Evolutionary conservation across 1,284 basidiomycete genomes (phyloP).

Genomic region (Ceratobasidium sp.): DNA sequence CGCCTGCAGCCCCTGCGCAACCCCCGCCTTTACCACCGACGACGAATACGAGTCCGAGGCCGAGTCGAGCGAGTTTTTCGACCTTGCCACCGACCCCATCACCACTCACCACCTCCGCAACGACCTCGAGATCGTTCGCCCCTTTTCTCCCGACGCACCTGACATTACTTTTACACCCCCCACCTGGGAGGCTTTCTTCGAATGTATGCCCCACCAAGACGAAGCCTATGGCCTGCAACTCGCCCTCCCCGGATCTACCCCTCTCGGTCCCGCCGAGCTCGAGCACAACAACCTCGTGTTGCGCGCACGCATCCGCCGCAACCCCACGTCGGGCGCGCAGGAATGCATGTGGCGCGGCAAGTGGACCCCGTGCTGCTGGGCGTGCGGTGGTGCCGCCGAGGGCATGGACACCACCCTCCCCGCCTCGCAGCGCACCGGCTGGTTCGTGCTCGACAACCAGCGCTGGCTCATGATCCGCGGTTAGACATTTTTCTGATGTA

Average conservation of each 20-base stretch:
- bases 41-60: conserved; percentile 21
- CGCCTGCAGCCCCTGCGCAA: conserved; percentile 17
- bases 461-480: conserved; percentile 31
- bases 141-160: conserved; percentile 23
- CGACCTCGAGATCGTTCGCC: conserved; percentile 30
- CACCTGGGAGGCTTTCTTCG: conserved; percentile 32
- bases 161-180: conserved; percentile 32
- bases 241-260: conserved; percentile 28
- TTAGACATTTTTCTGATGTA: conserved; percentile 4
- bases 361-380: conserved; percentile 36
- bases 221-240: conserved; percentile 31
- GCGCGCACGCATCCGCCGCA: conserved; percentile 29
- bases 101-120: conserved; percentile 31
- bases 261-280: conserved; percentile 30
- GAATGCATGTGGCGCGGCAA: conserved; percentile 32
- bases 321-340: conserved; percentile 26
- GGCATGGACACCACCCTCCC: conserved; percentile 34
- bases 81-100: conserved; percentile 26
- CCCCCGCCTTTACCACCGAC: conserved; percentile 23
- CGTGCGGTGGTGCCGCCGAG: conserved; percentile 32
- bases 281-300: conserved; percentile 30
- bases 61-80: background rate
- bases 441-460: conserved; percentile 35
- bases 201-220: conserved; percentile 35
- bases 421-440: conserved; percentile 33